Percentiles rank a stretch among this genome's conserved stretches.
Evolutionary conservation across 2,329 filamentous ascomycete genomes (phyloP).

Genomic region (Blastomyces emzantsi): DNA sequence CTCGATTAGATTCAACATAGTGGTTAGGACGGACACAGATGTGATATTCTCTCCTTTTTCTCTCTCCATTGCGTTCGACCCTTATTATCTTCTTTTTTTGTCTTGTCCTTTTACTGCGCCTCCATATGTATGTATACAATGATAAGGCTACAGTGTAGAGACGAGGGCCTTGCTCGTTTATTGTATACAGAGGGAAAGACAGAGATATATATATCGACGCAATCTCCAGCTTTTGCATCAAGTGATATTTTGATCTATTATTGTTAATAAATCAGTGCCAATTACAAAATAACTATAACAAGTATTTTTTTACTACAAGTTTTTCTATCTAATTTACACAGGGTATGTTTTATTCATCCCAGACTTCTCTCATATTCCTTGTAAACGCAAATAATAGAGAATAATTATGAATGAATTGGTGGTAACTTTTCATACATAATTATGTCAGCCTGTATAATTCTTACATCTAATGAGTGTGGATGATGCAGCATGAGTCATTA

Average conservation of each 20-base stretch:
- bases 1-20: background rate
- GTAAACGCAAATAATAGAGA: too few relatives aligned
- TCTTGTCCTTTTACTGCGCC: background rate
- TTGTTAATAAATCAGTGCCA: background rate
- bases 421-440: background rate
- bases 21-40: background rate
- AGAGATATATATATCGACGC: background rate
- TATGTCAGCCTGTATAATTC: background rate
- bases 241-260: background rate
- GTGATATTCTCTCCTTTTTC: background rate
- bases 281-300: background rate
- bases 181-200: background rate
- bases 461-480: background rate
- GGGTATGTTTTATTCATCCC: too few relatives aligned
- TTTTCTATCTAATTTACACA: too few relatives aligned
- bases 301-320: too few relatives aligned
- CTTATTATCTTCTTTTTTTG: background rate
- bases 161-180: background rate
- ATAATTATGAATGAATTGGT: background rate
- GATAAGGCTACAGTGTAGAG: background rate
- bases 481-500: conserved; percentile 3
- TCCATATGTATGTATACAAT: background rate
- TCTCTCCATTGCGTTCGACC: background rate
- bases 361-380: too few relatives aligned
- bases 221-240: background rate